These are phyloP conservation scores for Candida coleopterorum DNA, from an alignment of 805 yeast genomes.

Conservation along the genomic window DNA sequence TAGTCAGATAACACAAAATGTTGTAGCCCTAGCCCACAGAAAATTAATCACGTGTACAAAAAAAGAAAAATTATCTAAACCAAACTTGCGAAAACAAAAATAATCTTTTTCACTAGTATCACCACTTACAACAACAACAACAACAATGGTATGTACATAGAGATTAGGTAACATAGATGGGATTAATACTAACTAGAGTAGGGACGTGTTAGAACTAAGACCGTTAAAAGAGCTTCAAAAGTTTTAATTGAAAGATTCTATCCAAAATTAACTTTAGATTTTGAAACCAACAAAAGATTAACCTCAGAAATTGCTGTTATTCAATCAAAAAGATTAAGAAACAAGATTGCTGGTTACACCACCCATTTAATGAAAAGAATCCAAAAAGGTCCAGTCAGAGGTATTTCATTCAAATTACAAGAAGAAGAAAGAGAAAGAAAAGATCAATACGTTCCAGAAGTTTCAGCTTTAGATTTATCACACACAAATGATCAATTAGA, in stretches of 20 bases:
- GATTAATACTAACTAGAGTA: conserved; percentile 38
- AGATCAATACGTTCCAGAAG: conserved; percentile 99
- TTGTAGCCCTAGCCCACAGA: conserved; percentile 3
- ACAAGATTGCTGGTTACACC: conserved; percentile 99
- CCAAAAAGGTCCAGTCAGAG: conserved; percentile 99
- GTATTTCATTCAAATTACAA: conserved; percentile 99
- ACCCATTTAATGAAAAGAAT: conserved; percentile 99
- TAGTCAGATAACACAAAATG: neutral
- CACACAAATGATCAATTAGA: conserved; percentile 94
- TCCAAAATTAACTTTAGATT: conserved; percentile 99
- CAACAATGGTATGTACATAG: conserved; percentile 5
- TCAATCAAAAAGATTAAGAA: conserved; percentile 99
- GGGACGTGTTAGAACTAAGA: conserved; percentile 99
- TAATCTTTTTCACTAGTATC: too few relatives aligned
- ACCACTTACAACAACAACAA: too few relatives aligned
- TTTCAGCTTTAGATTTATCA: conserved; percentile 97
- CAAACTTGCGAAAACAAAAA: too few relatives aligned
- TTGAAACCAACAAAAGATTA: conserved; percentile 99
- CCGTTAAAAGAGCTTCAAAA: conserved; percentile 99
- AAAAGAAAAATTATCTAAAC: neutral
- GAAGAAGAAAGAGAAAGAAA: conserved; percentile 99
- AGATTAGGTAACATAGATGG: too few relatives aligned
- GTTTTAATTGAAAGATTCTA: conserved; percentile 98
- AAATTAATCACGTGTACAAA: conserved; percentile 2
- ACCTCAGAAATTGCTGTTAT: conserved; percentile 97